Evolutionary conservation across 192 early-diverging fungal genomes (phyloP).

Genomic region (Dispira simplex): DNA sequence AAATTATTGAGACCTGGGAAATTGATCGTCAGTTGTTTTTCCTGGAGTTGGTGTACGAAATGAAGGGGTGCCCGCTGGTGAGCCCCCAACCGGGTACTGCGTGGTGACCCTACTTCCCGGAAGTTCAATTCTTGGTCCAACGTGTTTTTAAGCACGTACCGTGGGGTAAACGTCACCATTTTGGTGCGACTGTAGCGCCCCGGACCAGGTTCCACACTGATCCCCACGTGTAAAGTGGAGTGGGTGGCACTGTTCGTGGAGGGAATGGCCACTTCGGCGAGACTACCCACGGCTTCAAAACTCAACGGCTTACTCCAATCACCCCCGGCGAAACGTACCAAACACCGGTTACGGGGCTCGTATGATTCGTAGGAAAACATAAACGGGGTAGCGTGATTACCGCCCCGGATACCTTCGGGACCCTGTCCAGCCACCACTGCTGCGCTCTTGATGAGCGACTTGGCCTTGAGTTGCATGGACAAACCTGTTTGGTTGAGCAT

Average conservation of each 20-base stretch:
- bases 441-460: conserved; percentile 61
- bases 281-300: conserved; percentile 90
- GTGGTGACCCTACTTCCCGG: conserved; percentile 45
- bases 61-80: conserved; percentile 46
- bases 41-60: conserved; percentile 42
- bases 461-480: conserved; percentile 57
- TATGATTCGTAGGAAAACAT: conserved; percentile 89
- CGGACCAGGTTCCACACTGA: conserved; percentile 71
- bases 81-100: conserved; percentile 25
- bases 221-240: conserved; percentile 62
- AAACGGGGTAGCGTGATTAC: conserved; percentile 22
- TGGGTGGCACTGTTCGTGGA: conserved; percentile 16
- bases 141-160: conserved; percentile 82
- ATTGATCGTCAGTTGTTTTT: conserved; percentile 50
- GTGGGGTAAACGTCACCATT: conserved; percentile 76
- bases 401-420: conserved; percentile 16
- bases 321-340: conserved; percentile 54
- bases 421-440: conserved; percentile 57
- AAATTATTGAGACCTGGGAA: conserved; percentile 41
- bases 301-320: conserved; percentile 82
- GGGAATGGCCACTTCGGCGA: conserved; percentile 59
- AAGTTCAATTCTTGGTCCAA: conserved; percentile 52
- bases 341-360: conserved; percentile 68
- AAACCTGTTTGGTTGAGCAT: conserved; percentile 87
- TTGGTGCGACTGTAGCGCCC: conserved; percentile 78